Percentiles rank a stretch among this genome's conserved stretches.
These are phyloP conservation scores for Tetracentron sinense DNA, from an alignment of 164 flowering plant species.

Conservation along the genomic window DNA sequence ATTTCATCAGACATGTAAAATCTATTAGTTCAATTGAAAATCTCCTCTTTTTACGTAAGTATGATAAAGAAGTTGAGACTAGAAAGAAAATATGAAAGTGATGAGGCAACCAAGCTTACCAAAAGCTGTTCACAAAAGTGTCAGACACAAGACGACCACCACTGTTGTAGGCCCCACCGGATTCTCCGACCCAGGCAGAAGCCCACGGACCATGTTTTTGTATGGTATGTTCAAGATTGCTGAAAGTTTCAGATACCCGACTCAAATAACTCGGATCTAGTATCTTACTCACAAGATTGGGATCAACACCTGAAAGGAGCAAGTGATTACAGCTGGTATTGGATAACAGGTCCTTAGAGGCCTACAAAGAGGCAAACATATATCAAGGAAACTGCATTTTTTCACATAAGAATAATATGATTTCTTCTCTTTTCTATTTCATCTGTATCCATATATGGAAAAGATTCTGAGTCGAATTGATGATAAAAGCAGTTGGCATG, in stretches of 20 bases:
- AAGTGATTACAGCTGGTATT: background rate
- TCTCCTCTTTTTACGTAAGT: background rate
- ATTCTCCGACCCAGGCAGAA: slow-evolving; percentile 24
- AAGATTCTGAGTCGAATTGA: too few relatives aligned
- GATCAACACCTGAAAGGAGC: slow-evolving; percentile 35
- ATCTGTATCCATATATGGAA: too few relatives aligned
- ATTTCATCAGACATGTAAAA: background rate
- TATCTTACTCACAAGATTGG: slow-evolving; percentile 44
- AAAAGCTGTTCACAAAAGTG: slow-evolving; percentile 12
- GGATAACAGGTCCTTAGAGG: too few relatives aligned
- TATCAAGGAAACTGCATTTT: too few relatives aligned
- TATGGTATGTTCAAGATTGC: slow-evolving; percentile 30
- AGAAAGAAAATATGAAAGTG: background rate
- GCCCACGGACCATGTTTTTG: slow-evolving; percentile 50
- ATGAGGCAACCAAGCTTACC: slow-evolving; percentile 17
- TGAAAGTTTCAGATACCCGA: slow-evolving; percentile 34
- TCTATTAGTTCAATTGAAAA: background rate
- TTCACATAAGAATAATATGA: too few relatives aligned
- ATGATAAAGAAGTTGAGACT: background rate
- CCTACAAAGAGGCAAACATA: too few relatives aligned
- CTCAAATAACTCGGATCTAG: slow-evolving; percentile 46
- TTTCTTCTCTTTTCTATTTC: too few relatives aligned
- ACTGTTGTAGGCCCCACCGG: slow-evolving; percentile 43
- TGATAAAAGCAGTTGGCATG: too few relatives aligned
- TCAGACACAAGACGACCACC: slow-evolving; percentile 29